phyloP scores from a whole-genome alignment of 2,329 filamentous ascomycete species.

The Lasiodiplodia hormozganensis region DNA sequence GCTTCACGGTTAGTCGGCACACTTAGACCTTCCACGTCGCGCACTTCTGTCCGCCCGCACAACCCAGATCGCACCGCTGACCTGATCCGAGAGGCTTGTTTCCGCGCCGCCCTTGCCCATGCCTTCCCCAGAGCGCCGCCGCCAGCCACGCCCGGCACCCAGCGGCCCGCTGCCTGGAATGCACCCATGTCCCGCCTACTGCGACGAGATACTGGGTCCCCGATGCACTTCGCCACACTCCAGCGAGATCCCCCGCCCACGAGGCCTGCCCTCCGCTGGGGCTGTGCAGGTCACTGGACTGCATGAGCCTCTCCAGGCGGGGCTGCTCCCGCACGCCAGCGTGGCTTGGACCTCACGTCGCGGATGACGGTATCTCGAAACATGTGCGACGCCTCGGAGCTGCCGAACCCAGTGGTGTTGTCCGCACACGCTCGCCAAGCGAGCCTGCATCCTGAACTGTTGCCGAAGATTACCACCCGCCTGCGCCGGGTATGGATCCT shows the following conservation, averaged over 20 bases:
- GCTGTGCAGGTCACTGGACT: constrained; percentile 17
- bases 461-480: constrained; percentile 7
- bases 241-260: constrained; percentile 15
- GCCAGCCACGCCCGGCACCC: constrained; percentile 13
- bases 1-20: constrained; percentile 27
- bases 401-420: constrained; percentile 18
- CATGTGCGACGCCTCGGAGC: constrained; percentile 23
- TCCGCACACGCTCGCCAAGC: constrained; percentile 23
- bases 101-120: constrained; percentile 23
- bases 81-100: constrained; percentile 12
- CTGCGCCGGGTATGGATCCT: constrained; percentile 17
- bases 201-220: background rate
- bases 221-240: constrained; percentile 20
- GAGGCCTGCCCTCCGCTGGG: constrained; percentile 5
- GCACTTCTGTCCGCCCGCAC: constrained; percentile 25
- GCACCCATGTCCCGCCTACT: constrained; percentile 19
- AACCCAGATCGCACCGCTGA: constrained; percentile 15
- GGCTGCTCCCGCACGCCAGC: constrained; percentile 15
- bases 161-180: constrained; percentile 15
- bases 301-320: constrained; percentile 5
- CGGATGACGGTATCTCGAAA: constrained; percentile 15
- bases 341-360: constrained; percentile 17
- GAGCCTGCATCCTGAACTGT: constrained; percentile 17
- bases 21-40: constrained; percentile 14
- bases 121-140: constrained; percentile 24